These are phyloP conservation scores for Rossbeevera mucosa DNA, from an alignment of 768 basidiomycete genomes.

Conservation along the genomic window DNA sequence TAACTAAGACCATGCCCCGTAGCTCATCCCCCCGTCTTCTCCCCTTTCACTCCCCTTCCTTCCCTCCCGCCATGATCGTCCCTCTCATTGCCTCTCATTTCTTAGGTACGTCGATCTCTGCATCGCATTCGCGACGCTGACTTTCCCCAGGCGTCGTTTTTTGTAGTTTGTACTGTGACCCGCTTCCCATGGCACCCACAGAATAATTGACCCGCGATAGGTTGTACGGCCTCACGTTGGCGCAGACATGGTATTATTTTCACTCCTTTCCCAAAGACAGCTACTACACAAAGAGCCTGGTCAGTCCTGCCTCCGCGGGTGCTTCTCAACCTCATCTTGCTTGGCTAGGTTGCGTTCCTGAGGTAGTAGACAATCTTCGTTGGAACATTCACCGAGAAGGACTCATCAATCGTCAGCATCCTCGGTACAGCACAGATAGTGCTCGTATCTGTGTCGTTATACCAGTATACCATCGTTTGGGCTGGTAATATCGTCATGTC, in stretches of 20 bases:
- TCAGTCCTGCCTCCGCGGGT: constrained; percentile 8
- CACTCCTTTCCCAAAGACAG: constrained; percentile 29
- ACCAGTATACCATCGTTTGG: constrained; percentile 31
- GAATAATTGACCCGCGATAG: constrained; percentile 12
- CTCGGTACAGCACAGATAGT: constrained; percentile 28
- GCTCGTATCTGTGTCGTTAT: constrained; percentile 30
- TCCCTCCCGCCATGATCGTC: constrained; percentile 16
- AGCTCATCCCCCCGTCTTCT: neutral
- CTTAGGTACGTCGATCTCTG: constrained; percentile 14
- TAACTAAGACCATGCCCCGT: constrained; percentile 7
- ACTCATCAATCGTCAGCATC: constrained; percentile 12
- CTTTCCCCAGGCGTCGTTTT: constrained; percentile 26
- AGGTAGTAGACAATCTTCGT: constrained; percentile 18
- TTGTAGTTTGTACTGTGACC: constrained; percentile 29
- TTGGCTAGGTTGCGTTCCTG: constrained; percentile 26
- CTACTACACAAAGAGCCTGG: constrained; percentile 29
- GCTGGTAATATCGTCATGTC: constrained; percentile 23
- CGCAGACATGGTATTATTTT: constrained; percentile 34
- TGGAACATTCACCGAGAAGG: neutral
- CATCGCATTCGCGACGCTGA: constrained; percentile 3
- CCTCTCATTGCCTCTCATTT: constrained; percentile 28
- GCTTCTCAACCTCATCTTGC: neutral
- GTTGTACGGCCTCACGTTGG: constrained; percentile 34
- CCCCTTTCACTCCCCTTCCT: neutral
- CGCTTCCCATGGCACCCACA: neutral